Evolutionary conservation across 2,329 filamentous ascomycete species (phyloP).

Genomic region (Ophiostoma pallidulum): DNA sequence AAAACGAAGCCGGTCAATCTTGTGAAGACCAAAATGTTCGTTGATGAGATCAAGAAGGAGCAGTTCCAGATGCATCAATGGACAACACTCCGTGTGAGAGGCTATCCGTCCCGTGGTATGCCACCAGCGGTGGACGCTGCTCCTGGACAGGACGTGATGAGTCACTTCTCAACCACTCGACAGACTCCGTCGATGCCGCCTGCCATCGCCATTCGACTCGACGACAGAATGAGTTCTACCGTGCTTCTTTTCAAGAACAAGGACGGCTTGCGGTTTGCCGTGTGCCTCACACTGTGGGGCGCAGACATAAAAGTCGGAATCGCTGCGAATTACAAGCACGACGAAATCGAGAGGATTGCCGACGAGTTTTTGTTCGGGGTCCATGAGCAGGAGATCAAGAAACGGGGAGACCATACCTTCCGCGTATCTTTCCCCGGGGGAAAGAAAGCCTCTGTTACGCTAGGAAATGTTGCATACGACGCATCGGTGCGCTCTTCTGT

Average conservation of each 20-base stretch:
- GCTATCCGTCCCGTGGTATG: neutral
- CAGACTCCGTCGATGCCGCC: neutral
- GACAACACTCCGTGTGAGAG: neutral
- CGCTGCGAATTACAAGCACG: neutral
- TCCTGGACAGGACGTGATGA: too few species aligned
- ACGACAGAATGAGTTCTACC: neutral
- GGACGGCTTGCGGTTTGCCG: neutral
- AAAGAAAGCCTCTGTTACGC: neutral
- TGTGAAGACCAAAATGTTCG: neutral
- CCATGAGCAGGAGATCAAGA: neutral
- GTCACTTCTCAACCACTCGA: neutral
- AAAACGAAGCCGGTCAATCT: neutral
- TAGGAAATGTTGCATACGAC: neutral
- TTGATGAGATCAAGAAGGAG: neutral
- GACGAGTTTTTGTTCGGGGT: conserved; percentile 9
- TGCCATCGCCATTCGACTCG: neutral
- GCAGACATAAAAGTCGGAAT: conserved; percentile 2
- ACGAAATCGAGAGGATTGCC: neutral
- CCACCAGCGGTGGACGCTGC: too few species aligned
- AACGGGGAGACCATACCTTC: neutral
- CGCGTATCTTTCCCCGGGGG: neutral
- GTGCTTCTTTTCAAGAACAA: conserved; percentile 4
- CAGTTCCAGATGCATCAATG: neutral
- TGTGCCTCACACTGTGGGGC: conserved; percentile 5
- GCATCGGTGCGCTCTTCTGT: neutral